Conservation (phyloP, 345 rosid species). For the Abelmoschus esculentus region DNA sequence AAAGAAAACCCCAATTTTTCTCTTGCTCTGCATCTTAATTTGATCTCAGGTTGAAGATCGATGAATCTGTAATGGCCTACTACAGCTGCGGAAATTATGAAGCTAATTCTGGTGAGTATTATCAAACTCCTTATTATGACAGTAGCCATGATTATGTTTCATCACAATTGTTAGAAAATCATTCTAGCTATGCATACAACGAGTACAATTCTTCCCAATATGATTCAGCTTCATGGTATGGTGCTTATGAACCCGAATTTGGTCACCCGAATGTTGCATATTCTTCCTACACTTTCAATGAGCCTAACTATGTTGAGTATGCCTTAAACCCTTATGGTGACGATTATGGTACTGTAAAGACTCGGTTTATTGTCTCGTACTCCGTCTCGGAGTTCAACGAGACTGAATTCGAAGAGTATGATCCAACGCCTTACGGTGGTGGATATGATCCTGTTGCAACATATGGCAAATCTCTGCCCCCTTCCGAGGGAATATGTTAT, state of each 20-base stretch:
- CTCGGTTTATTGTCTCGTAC: conserved; percentile 35
- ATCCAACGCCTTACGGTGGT: conserved; percentile 69
- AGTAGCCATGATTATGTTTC: background rate
- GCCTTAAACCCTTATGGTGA: conserved; percentile 20
- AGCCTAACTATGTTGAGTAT: conserved; percentile 23
- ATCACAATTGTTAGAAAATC: background rate
- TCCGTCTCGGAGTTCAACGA: conserved; percentile 39
- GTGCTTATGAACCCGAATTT: conserved; percentile 12
- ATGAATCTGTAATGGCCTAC: background rate
- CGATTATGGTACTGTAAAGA: conserved; percentile 12
- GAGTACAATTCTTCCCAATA: background rate
- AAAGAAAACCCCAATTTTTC: no score
- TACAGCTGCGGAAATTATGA: conserved; percentile 1
- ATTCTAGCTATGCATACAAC: background rate
- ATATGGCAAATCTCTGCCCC: conserved; percentile 44
- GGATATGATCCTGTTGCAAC: conserved; percentile 48
- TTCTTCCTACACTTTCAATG: conserved; percentile 36
- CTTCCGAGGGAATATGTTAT: no score
- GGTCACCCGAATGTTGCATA: conserved; percentile 20
- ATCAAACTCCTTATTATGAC: background rate
- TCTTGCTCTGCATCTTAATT: no score
- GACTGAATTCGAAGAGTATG: conserved; percentile 55
- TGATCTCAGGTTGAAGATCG: no score
- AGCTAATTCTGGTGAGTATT: conserved; percentile 10
- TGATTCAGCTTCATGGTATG: conserved; percentile 9